Conservation (phyloP, 75 land plant species). For the Sequoiadendron giganteum region DNA sequence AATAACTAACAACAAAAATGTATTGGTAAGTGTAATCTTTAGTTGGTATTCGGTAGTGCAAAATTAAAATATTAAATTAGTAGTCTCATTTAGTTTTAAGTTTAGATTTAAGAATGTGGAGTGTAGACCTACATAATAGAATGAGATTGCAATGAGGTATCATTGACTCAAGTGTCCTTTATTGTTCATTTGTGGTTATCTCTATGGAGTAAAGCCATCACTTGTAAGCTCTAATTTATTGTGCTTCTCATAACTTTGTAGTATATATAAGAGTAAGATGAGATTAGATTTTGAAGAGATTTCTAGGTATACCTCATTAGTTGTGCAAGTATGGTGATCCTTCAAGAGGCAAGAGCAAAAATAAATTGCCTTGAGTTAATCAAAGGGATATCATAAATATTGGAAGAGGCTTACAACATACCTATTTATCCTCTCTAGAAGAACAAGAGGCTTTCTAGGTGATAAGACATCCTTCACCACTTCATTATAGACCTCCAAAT, state of each 20-base stretch:
- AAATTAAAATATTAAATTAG: too few relatives aligned
- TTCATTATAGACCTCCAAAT: too few relatives aligned
- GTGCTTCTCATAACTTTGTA: too few relatives aligned
- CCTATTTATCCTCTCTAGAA: conserved; percentile 26
- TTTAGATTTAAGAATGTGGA: too few relatives aligned
- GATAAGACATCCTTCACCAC: too few relatives aligned
- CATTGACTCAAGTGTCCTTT: conserved; percentile 26
- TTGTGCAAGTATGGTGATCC: conserved; percentile 15
- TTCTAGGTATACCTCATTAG: conserved; percentile 15
- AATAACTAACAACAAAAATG: background rate
- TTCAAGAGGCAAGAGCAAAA: background rate
- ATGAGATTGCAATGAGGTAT: conserved; percentile 27
- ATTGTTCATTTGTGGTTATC: conserved; percentile 21
- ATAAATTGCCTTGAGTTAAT: background rate
- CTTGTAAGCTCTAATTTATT: background rate
- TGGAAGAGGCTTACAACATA: background rate
- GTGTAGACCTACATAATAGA: conserved; percentile 28
- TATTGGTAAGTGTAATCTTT: background rate
- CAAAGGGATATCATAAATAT: background rate
- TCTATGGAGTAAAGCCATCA: conserved; percentile 25
- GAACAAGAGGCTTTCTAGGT: conserved; percentile 18
- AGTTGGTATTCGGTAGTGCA: too few relatives aligned
- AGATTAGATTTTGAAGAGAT: background rate
- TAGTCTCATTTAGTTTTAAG: too few relatives aligned
- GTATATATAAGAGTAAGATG: background rate